Evolutionary conservation across 1,139 yeast genomes (phyloP).

Genomic region (Blastobotrys persicus): DNA sequence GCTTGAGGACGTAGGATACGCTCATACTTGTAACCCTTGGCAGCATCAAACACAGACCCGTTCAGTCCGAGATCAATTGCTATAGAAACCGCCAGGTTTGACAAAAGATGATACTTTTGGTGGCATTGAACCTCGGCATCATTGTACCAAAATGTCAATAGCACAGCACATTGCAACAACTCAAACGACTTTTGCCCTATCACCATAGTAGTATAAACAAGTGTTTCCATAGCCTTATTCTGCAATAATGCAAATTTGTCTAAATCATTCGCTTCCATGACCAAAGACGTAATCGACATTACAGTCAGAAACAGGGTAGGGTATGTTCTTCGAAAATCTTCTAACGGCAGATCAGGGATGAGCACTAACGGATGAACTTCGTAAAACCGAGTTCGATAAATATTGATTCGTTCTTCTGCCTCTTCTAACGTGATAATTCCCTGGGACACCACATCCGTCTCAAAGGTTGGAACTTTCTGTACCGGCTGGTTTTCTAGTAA

Average conservation of each 20-base stretch:
- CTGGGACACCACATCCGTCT: constrained; percentile 34
- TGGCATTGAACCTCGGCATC: constrained; percentile 79
- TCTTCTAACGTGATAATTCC: constrained; percentile 37
- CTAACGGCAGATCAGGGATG: constrained; percentile 48
- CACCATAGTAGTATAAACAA: constrained; percentile 62
- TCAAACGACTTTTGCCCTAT: constrained; percentile 73
- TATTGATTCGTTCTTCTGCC: constrained; percentile 32
- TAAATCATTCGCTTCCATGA: constrained; percentile 38
- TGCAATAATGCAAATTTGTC: constrained; percentile 50
- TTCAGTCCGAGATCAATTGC: constrained; percentile 75
- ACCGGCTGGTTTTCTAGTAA: constrained; percentile 18
- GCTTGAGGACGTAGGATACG: constrained; percentile 39
- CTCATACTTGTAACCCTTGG: constrained; percentile 28
- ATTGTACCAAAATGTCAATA: constrained; percentile 76
- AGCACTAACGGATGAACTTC: constrained; percentile 53
- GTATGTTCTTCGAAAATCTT: constrained; percentile 47
- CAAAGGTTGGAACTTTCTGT: constrained; percentile 28
- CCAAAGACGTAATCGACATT: constrained; percentile 58
- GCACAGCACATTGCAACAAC: constrained; percentile 57
- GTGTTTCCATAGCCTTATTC: constrained; percentile 54
- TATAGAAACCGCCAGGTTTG: constrained; percentile 63
- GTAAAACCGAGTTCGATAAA: constrained; percentile 32
- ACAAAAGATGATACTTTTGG: constrained; percentile 70
- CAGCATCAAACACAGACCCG: constrained; percentile 30
- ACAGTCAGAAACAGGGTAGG: constrained; percentile 66